Percentiles rank a stretch among this genome's conserved stretches.
phyloP scores from a whole-genome alignment of 352 stramenopile genomes.

The Pythium phragmiticola region DNA sequence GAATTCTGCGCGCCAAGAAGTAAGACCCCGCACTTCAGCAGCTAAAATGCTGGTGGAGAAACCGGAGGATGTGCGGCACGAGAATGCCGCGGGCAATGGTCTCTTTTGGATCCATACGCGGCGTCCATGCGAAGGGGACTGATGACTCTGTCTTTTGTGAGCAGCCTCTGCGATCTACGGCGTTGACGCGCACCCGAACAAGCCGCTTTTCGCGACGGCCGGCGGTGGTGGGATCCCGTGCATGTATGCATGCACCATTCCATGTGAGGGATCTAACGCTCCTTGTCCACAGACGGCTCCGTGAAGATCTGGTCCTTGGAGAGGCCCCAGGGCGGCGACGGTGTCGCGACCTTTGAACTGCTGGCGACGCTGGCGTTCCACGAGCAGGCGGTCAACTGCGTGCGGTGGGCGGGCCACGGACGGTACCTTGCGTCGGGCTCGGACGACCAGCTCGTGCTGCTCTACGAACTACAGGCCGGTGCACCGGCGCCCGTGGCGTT shows the following conservation, averaged over 20 bases:
- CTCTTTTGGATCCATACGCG: not conserved
- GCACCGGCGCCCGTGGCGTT: constrained; percentile 69
- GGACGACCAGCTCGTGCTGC: constrained; percentile 80
- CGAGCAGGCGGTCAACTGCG: constrained; percentile 85
- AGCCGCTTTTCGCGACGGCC: constrained; percentile 71
- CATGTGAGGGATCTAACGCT: not conserved
- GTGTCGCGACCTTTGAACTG: constrained; percentile 72
- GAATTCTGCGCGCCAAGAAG: constrained; percentile 16
- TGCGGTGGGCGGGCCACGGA: constrained; percentile 78
- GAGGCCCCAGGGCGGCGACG: constrained; percentile 30
- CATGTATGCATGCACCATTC: not conserved
- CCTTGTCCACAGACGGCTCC: constrained; percentile 46
- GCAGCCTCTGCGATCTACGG: constrained; percentile 82
- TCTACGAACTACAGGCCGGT: constrained; percentile 77
- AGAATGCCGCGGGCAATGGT: constrained; percentile 69
- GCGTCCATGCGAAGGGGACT: not conserved
- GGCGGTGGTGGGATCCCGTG: constrained; percentile 45
- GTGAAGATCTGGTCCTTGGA: constrained; percentile 86
- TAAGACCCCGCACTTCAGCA: not conserved
- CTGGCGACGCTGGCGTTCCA: constrained; percentile 79
- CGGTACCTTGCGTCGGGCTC: constrained; percentile 81
- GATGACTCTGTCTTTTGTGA: constrained; percentile 1
- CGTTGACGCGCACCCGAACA: constrained; percentile 76
- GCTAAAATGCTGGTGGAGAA: constrained; percentile 81
- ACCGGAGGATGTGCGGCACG: constrained; percentile 69